phyloP scores from a whole-genome alignment of 2,329 filamentous ascomycete species.

The Helotiales sp. region DNA sequence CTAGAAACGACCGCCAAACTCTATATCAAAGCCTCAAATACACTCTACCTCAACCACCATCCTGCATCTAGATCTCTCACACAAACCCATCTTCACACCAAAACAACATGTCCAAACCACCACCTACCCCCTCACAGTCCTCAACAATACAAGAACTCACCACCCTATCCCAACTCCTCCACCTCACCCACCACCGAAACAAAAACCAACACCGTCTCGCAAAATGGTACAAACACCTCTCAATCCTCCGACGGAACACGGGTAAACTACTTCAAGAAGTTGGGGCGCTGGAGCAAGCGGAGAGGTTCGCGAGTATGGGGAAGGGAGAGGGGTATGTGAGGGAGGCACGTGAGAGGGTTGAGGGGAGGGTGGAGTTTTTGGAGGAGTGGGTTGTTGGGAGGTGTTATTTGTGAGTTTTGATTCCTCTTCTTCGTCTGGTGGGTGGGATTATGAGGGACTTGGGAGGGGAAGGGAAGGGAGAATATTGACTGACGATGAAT shows the following conservation, averaged over 20 bases:
- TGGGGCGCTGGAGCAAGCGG: conserved; percentile 21
- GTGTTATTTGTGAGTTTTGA: conserved; percentile 45
- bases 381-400: conserved; percentile 41
- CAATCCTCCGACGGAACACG: conserved; percentile 67
- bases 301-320: background rate
- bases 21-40: background rate
- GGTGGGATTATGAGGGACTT: background rate
- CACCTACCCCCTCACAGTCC: background rate
- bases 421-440: conserved; percentile 35
- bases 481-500: conserved; percentile 37
- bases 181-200: conserved; percentile 78
- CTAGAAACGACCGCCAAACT: background rate
- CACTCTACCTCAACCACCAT: background rate
- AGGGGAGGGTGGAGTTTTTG: conserved; percentile 40
- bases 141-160: conserved; percentile 31
- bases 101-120: background rate
- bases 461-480: conserved; percentile 1
- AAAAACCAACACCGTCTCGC: conserved; percentile 84
- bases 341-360: conserved; percentile 33
- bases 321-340: conserved; percentile 19
- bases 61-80: background rate
- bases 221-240: conserved; percentile 79
- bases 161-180: conserved; percentile 56
- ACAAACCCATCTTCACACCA: background rate
- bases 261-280: conserved; percentile 50